phyloP scores from a whole-genome alignment of 176 grass and related monocot species.

The Pontederia crassipes region DNA sequence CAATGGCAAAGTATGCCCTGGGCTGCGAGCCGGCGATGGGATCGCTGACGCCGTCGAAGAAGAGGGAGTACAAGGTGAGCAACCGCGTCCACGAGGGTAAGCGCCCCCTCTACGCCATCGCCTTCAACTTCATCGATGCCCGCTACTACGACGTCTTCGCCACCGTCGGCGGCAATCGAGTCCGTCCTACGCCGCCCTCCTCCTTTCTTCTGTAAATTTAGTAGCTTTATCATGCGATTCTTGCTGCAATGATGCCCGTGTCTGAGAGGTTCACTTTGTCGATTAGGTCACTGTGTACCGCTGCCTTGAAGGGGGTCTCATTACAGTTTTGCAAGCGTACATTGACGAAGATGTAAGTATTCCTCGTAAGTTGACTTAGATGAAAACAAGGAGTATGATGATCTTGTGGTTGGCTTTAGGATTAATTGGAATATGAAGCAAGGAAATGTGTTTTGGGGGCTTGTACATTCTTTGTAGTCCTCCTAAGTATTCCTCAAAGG shows the following conservation, averaged over 20 bases:
- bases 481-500: too few relatives aligned
- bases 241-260: neutral
- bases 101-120: constrained; percentile 73
- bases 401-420: neutral
- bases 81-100: constrained; percentile 70
- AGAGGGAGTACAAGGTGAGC: constrained; percentile 58
- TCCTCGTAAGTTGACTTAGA: neutral
- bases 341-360: constrained; percentile 68
- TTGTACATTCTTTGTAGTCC: too few relatives aligned
- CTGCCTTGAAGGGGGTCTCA: constrained; percentile 56
- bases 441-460: too few relatives aligned
- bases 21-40: constrained; percentile 59
- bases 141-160: constrained; percentile 86
- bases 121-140: constrained; percentile 84
- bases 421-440: too few relatives aligned
- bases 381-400: neutral
- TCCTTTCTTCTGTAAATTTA: neutral
- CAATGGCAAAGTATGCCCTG: constrained; percentile 45
- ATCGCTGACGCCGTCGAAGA: constrained; percentile 39
- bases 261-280: neutral
- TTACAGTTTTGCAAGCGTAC: constrained; percentile 70
- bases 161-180: constrained; percentile 56
- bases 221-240: too few relatives aligned
- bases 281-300: constrained; percentile 70
- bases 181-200: neutral